phyloP scores from a whole-genome alignment of 2,329 filamentous ascomycete genomes.

The Arthrobotrys megalospora region DNA sequence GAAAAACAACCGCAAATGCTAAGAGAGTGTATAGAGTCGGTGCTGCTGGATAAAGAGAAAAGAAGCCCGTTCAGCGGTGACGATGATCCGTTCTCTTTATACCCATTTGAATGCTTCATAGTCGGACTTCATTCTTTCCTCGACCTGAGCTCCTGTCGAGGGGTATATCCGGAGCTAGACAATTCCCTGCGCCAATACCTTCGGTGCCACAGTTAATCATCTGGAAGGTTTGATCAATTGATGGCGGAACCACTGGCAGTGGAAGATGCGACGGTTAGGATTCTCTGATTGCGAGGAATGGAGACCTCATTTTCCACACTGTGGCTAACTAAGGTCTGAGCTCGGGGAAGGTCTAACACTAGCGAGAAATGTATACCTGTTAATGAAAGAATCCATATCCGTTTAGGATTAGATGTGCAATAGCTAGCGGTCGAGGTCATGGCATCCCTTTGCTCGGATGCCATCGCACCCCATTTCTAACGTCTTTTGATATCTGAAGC shows the following conservation, averaged over 20 bases:
- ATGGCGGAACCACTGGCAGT: neutral
- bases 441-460: conserved; percentile 14
- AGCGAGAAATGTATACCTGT: conserved; percentile 28
- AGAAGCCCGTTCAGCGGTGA: neutral
- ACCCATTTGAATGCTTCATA: conserved; percentile 7
- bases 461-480: conserved; percentile 28
- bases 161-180: neutral
- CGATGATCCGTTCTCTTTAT: conserved; percentile 53
- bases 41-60: conserved; percentile 34
- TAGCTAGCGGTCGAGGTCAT: neutral
- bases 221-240: neutral
- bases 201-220: neutral
- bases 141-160: neutral
- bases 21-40: conserved; percentile 45
- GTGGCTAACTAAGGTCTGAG: conserved; percentile 9
- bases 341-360: neutral
- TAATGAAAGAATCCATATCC: conserved; percentile 35
- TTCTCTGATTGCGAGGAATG: conserved; percentile 47
- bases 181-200: conserved; percentile 15
- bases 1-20: conserved; percentile 33
- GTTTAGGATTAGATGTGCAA: conserved; percentile 1
- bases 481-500: conserved; percentile 4
- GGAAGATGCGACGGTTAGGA: neutral
- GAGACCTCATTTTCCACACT: conserved; percentile 33
- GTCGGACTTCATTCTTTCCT: conserved; percentile 19